Conservation (phyloP, 1,284 basidiomycete genomes). For the Austropuccinia psidii region DNA sequence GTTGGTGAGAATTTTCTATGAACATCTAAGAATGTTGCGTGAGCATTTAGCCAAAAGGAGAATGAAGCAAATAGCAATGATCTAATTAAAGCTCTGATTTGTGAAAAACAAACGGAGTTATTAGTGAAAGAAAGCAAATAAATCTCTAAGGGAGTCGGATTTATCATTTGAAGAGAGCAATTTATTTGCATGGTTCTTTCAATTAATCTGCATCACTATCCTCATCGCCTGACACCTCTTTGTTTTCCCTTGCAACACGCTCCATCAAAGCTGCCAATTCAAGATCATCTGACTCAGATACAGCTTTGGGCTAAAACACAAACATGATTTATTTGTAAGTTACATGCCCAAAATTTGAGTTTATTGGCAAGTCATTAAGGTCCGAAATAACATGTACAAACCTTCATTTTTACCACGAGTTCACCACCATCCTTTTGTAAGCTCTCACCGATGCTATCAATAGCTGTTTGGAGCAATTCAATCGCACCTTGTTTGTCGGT, state of each 20-base stretch:
- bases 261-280: constrained; percentile 92
- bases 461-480: constrained; percentile 83
- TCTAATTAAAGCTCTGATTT: too few relatives aligned
- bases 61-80: too few relatives aligned
- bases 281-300: constrained; percentile 92
- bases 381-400: constrained; percentile 46
- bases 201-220: constrained; percentile 37
- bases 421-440: constrained; percentile 79
- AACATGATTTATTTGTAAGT: not conserved
- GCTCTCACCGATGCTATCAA: constrained; percentile 75
- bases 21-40: too few relatives aligned
- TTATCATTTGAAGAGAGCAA: too few relatives aligned
- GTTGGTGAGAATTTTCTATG: too few relatives aligned
- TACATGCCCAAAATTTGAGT: not conserved
- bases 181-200: too few relatives aligned
- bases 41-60: too few relatives aligned
- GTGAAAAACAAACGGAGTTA: too few relatives aligned
- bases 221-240: constrained; percentile 87
- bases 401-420: constrained; percentile 94
- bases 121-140: too few relatives aligned
- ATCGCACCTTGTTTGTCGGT: constrained; percentile 95
- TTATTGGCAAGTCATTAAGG: not conserved
- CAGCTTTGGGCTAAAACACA: constrained; percentile 72
- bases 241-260: constrained; percentile 80
- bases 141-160: too few relatives aligned